A percentile compares a stretch with the other conserved stretches of the same genome.
Conservation (phyloP, 495 filamentous ascomycete species). For the Talaromyces borbonicus region DNA sequence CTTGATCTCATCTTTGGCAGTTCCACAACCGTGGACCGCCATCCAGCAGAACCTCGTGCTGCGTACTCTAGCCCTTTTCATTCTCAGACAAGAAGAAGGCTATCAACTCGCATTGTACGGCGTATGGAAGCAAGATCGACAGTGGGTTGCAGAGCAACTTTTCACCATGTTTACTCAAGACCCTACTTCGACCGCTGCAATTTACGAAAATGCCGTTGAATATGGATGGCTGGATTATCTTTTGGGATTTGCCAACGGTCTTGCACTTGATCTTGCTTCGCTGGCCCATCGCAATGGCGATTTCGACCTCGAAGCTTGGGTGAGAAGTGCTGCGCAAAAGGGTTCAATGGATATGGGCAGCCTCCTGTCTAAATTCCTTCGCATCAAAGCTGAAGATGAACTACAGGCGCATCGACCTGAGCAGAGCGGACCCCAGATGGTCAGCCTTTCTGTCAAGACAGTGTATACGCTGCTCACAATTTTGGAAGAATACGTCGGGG, state of each 20-base stretch:
- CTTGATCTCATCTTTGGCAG: conserved; percentile 62
- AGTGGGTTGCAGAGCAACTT: conserved; percentile 70
- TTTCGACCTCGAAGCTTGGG: conserved; percentile 77
- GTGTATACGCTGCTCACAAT: conserved; percentile 73
- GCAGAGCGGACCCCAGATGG: conserved; percentile 48
- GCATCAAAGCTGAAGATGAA: conserved; percentile 77
- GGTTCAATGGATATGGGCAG: conserved; percentile 48
- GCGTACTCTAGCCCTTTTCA: conserved; percentile 50
- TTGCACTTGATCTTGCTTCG: conserved; percentile 82
- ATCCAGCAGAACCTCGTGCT: conserved; percentile 54
- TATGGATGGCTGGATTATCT: conserved; percentile 78
- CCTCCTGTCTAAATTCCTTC: conserved; percentile 61
- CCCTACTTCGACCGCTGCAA: conserved; percentile 61
- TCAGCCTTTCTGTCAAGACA: conserved; percentile 72
- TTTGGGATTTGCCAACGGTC: conserved; percentile 60
- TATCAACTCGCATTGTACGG: conserved; percentile 80
- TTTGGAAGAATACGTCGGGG: conserved; percentile 54
- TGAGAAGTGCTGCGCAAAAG: conserved; percentile 52
- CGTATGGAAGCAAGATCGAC: conserved; percentile 76
- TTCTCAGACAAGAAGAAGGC: conserved; percentile 53
- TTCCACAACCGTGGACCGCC: conserved; percentile 54
- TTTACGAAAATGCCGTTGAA: conserved; percentile 71
- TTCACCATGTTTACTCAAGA: conserved; percentile 69
- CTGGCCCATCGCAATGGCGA: conserved; percentile 74
- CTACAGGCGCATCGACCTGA: conserved; percentile 56